Base-by-base conservation (phyloP, 176 grass and related monocot genomes). In the Rhynchospora tenuis region DNA sequence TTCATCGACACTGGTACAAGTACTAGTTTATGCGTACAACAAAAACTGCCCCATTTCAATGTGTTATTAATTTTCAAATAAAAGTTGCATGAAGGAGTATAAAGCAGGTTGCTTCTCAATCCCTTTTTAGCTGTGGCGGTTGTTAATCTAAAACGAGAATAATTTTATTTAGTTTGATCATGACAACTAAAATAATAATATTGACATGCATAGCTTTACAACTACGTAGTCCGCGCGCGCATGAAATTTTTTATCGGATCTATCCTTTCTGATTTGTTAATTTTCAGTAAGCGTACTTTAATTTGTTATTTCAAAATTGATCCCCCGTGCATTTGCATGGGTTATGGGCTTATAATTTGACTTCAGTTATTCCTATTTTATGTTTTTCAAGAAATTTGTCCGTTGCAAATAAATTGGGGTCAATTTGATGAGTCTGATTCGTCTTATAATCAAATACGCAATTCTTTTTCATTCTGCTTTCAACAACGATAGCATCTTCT, bases 291-390 rank as follows among this genome's bases (percentile, higher is more conserved):
- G 50, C 17, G 28, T 9, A 77, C 17, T 73, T 75, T n/a, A n/a
- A n/a, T n/a, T 78, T 78, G 26, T 9, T 64, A 29, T 16, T 85
- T 85, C 28, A 9, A 80, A 80, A 77, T 77, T 20, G 54, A 77
- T 23, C 65, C 23, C 65, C 15, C 23, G 33, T 42, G 69, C 15
- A 70, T 29, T 46, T 27, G 71, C 83, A 59, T 59, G 83, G 52
- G 48, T 85, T 76, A 64, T 85, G 65, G 63, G 51, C 38, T 85
- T 31, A 65, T 85, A 59, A 85, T 79, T 75, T 85, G 73, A 67
- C 73, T 85, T 64, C 44, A 48, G 19, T 51, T 65, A 67, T 44
- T 65, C 6, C 9, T 79, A 12, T 19, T 79, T 85, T 85, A 85
- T 65, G 38, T 12, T 85, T 73, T 45, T 64, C 61, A 10, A 66